phyloP scores from a whole-genome alignment of 129 eudicot species.

The Logfia minima region DNA sequence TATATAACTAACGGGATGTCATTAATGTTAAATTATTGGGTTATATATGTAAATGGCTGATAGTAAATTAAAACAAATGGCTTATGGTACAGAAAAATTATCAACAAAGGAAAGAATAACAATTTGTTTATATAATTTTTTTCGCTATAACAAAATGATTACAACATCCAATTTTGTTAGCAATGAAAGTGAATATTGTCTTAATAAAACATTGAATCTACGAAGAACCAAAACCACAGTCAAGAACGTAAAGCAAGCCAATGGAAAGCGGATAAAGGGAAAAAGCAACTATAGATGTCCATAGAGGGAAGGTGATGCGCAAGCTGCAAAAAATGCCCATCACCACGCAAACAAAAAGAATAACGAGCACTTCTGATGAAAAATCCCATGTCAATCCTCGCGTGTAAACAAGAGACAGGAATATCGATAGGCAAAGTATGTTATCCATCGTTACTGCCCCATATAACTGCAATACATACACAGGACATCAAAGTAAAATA shows the following conservation, averaged over 20 bases:
- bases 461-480: conserved; percentile 42
- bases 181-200: too few species aligned
- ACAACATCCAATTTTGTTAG: not conserved
- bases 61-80: too few species aligned
- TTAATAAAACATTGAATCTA: not conserved
- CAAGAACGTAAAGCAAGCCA: conserved; percentile 43
- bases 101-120: not conserved
- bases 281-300: conserved; percentile 52
- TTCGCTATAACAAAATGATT: not conserved
- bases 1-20: too few species aligned
- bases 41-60: not conserved
- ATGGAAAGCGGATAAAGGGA: conserved; percentile 48
- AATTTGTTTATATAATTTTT: not conserved
- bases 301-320: conserved; percentile 46
- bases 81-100: too few species aligned
- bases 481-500: not conserved
- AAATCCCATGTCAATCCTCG: conserved; percentile 50
- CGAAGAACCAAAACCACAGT: conserved; percentile 41
- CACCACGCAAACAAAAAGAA: conserved; percentile 39
- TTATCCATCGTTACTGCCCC: conserved; percentile 56
- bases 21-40: too few species aligned
- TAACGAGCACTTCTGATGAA: conserved; percentile 54
- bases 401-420: conserved; percentile 44
- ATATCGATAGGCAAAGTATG: conserved; percentile 41
- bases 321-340: conserved; percentile 47